phyloP scores from a whole-genome alignment of 2,329 filamentous ascomycete species.

The Paecilomyces formosus region DNA sequence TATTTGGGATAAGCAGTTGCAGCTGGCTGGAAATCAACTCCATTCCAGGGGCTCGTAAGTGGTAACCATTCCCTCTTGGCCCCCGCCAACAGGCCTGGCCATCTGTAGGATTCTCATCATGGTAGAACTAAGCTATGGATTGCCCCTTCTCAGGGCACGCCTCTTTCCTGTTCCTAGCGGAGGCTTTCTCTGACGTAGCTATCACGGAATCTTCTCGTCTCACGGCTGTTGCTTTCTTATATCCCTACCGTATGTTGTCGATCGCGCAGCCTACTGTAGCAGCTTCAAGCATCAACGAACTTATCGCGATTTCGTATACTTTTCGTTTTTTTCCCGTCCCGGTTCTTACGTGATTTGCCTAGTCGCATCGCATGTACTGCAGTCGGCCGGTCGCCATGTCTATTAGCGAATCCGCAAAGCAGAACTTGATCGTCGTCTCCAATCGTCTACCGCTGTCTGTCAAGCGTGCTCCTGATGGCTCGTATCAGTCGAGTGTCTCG shows the following conservation, averaged over 20 bases:
- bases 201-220: neutral
- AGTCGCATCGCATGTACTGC: neutral
- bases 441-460: constrained; percentile 90
- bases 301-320: neutral
- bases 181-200: neutral
- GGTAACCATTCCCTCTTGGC: neutral
- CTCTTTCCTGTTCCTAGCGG: neutral
- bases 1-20: neutral
- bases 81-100: neutral
- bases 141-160: neutral
- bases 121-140: neutral
- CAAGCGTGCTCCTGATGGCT: constrained; percentile 74
- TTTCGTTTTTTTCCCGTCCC: neutral
- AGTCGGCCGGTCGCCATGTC: constrained; percentile 1
- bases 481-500: constrained; percentile 79
- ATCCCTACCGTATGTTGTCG: neutral
- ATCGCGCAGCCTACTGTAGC: neutral
- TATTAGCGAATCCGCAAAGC: constrained; percentile 18
- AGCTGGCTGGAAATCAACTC: neutral
- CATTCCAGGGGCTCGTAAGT: neutral
- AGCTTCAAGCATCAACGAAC: neutral
- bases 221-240: neutral
- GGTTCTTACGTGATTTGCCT: neutral
- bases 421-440: constrained; percentile 62
- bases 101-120: neutral